Evolutionary conservation across 2,329 filamentous ascomycete species (phyloP).

Genomic region (Chaetomiaceae sp.): DNA sequence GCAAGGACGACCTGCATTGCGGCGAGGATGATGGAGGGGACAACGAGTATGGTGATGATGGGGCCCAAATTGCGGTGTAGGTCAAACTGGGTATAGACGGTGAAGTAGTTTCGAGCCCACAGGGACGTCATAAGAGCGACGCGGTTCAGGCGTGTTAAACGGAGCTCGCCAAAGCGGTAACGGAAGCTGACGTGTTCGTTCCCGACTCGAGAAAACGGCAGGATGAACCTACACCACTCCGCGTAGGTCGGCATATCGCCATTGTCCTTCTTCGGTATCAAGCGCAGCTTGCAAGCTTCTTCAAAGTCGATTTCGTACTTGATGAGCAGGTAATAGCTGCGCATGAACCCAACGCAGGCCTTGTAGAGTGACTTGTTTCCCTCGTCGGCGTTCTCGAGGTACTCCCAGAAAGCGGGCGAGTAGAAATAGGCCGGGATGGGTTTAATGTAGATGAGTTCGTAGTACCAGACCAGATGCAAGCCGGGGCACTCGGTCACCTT

Average conservation of each 20-base stretch:
- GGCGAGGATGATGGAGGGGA: conserved; percentile 27
- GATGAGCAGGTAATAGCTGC: conserved; percentile 35
- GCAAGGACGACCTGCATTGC: conserved; percentile 28
- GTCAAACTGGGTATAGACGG: conserved; percentile 27
- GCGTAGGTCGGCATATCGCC: conserved; percentile 25
- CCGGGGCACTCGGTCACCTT: conserved; percentile 37
- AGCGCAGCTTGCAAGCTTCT: conserved; percentile 28
- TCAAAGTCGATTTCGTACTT: conserved; percentile 33
- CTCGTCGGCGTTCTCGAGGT: conserved; percentile 21
- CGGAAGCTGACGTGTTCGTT: conserved; percentile 30
- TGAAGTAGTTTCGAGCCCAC: conserved; percentile 28
- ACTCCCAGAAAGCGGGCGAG: conserved; percentile 33
- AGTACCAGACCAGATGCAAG: conserved; percentile 40
- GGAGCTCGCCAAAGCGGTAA: conserved; percentile 37
- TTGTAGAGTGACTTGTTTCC: conserved; percentile 12
- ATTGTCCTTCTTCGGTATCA: conserved; percentile 28
- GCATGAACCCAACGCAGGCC: conserved; percentile 34
- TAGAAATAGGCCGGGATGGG: conserved; percentile 37
- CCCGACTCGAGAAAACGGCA: conserved; percentile 22
- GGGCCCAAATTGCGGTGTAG: conserved; percentile 24
- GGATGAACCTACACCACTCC: conserved; percentile 31
- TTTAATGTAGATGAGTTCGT: conserved; percentile 39
- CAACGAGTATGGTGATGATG: conserved; percentile 26
- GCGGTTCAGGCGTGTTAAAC: conserved; percentile 33
- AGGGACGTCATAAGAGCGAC: conserved; percentile 18